phyloP scores from a whole-genome alignment of 371 early-diverging fungal species.

The Choanephora cucurbitarum region DNA sequence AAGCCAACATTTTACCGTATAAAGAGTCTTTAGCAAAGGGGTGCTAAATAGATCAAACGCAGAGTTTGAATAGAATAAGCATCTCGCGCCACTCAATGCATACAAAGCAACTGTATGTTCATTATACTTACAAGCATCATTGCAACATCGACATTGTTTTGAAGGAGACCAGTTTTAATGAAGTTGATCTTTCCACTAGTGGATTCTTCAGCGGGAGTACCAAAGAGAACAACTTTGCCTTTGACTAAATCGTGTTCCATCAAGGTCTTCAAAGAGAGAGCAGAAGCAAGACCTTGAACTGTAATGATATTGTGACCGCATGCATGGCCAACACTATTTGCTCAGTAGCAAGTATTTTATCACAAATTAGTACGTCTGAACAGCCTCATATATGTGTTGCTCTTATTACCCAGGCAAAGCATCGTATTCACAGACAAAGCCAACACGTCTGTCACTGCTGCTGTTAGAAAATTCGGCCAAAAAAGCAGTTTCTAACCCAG shows the following conservation, averaged over 20 bases:
- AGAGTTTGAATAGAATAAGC: background rate
- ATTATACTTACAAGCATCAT: constrained; percentile 68
- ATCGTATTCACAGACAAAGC: constrained; percentile 69
- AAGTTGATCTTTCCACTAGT: constrained; percentile 73
- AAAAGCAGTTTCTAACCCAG: constrained; percentile 65
- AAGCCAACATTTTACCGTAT: constrained; percentile 40
- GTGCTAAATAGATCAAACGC: constrained; percentile 18
- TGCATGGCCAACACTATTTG: constrained; percentile 63
- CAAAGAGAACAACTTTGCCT: constrained; percentile 70
- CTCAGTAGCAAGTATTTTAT: too few relatives aligned
- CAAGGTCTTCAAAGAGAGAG: constrained; percentile 57
- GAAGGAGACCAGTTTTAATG: constrained; percentile 61
- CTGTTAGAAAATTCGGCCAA: constrained; percentile 58
- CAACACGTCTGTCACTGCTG: constrained; percentile 41
- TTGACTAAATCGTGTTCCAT: constrained; percentile 52
- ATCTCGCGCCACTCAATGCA: too few relatives aligned
- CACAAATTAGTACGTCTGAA: too few relatives aligned
- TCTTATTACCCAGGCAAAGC: constrained; percentile 59
- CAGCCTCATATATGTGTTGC: constrained; percentile 18
- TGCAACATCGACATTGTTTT: constrained; percentile 59
- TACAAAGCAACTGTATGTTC: background rate
- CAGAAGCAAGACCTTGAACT: constrained; percentile 68
- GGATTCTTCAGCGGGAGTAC: constrained; percentile 82
- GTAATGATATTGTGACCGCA: constrained; percentile 76
- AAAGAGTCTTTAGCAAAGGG: constrained; percentile 33